Evolutionary conservation across 208 protist genomes (phyloP).

Genomic region (Leishmania braziliensis): DNA sequence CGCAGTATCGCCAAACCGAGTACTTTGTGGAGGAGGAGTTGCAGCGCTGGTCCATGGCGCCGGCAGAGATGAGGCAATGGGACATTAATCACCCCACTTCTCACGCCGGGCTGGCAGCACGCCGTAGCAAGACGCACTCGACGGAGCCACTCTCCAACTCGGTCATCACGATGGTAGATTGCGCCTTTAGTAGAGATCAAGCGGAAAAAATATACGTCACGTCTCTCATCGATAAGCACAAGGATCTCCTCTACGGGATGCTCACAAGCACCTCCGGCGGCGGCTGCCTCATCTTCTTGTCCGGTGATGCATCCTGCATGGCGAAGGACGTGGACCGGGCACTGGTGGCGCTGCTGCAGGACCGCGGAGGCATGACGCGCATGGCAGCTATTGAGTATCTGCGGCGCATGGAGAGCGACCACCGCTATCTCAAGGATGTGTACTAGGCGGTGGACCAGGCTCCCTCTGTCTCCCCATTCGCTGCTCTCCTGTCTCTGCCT

Average conservation of each 20-base stretch:
- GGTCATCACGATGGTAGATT: conserved; percentile 61
- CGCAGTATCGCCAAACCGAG: conserved; percentile 45
- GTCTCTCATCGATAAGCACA: conserved; percentile 80
- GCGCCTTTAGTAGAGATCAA: conserved; percentile 90
- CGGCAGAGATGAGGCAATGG: conserved; percentile 28
- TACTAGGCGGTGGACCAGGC: conserved; percentile 52
- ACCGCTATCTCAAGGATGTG: conserved; percentile 93
- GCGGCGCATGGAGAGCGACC: conserved; percentile 63
- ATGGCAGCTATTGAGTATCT: conserved; percentile 75
- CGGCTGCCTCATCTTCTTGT: conserved; percentile 84
- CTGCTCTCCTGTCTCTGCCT: not conserved
- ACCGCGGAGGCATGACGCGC: conserved; percentile 59
- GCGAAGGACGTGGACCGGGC: conserved; percentile 90
- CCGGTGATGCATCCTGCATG: conserved; percentile 92
- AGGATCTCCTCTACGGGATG: conserved; percentile 53
- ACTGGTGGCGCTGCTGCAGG: conserved; percentile 66
- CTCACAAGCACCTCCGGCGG: conserved; percentile 39
- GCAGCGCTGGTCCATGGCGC: conserved; percentile 43
- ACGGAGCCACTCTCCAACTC: conserved; percentile 23
- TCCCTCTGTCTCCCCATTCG: not conserved
- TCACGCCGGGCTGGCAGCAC: conserved; percentile 30
- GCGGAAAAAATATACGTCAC: conserved; percentile 85
- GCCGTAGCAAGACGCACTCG: conserved; percentile 8
- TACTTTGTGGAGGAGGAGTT: conserved; percentile 72
- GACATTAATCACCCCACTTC: conserved; percentile 35